A percentile compares a stretch with the other conserved stretches of the same genome.
Conservation (phyloP, 495 filamentous ascomycete genomes). For the Penicillium chermesinum region DNA sequence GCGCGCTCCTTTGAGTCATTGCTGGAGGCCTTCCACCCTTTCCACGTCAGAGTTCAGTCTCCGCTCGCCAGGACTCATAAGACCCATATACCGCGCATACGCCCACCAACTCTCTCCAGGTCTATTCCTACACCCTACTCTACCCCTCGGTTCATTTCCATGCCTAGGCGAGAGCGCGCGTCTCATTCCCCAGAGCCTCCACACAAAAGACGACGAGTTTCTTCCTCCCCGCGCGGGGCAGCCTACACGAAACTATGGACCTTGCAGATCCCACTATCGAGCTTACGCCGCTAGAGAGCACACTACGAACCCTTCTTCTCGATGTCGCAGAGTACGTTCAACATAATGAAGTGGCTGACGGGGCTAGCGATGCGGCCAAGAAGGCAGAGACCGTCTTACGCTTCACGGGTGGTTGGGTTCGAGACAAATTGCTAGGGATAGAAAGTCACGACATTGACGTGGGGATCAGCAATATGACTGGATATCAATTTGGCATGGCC, state of each 20-base stretch:
- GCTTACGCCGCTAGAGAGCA: conserved; percentile 62
- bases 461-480: conserved; percentile 92
- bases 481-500: conserved; percentile 69
- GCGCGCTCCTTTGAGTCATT: conserved; percentile 12
- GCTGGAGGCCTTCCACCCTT: conserved; percentile 16
- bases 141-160: conserved; percentile 17
- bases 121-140: conserved; percentile 6
- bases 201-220: conserved; percentile 34
- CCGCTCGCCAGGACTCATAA: conserved; percentile 14
- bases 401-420: conserved; percentile 97
- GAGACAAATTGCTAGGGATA: conserved; percentile 84
- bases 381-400: conserved; percentile 51
- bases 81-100: conserved; percentile 8
- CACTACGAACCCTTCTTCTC: conserved; percentile 64
- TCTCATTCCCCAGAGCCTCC: conserved; percentile 21
- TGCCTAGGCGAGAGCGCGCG: conserved; percentile 23
- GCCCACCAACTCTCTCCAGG: conserved; percentile 10
- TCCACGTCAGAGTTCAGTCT: conserved; percentile 5
- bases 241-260: conserved; percentile 18
- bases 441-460: conserved; percentile 90
- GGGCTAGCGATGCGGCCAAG: conserved; percentile 2
- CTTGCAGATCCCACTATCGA: conserved; percentile 40
- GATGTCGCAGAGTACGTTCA: conserved; percentile 69
- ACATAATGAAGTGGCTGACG: conserved; percentile 34
- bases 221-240: conserved; percentile 13